Conservation (phyloP, 2,329 filamentous ascomycete genomes). For the Trichoderma pleuroti region DNA sequence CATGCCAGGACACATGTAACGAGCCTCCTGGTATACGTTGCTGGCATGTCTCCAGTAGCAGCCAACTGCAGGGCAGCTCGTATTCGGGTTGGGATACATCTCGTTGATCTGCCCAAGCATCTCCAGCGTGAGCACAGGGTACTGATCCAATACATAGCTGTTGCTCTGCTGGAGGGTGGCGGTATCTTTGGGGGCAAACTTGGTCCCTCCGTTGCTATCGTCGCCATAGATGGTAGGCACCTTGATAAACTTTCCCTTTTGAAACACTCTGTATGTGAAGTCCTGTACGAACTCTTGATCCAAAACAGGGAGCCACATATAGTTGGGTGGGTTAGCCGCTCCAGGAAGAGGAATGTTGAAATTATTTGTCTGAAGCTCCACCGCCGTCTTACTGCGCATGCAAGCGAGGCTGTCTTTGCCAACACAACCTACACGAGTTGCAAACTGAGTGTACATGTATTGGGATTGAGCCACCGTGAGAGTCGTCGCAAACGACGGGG, state of each 20-base stretch:
- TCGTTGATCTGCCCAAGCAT: conserved; percentile 33
- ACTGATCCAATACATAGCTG: conserved; percentile 34
- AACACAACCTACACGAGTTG: conserved; percentile 41
- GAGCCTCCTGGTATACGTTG: conserved; percentile 35
- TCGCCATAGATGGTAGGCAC: conserved; percentile 51
- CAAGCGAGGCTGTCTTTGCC: conserved; percentile 42
- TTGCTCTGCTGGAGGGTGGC: conserved; percentile 34
- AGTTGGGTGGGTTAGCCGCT: conserved; percentile 38
- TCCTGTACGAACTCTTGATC: conserved; percentile 52
- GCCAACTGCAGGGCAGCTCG: conserved; percentile 32
- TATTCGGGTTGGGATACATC: conserved; percentile 36
- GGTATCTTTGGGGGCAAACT: conserved; percentile 31
- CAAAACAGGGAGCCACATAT: conserved; percentile 53
- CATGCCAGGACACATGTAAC: conserved; percentile 37
- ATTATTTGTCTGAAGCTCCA: conserved; percentile 43
- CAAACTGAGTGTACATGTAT: conserved; percentile 51
- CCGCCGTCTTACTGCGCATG: conserved; percentile 41
- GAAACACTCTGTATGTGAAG: conserved; percentile 47
- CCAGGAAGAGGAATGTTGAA: conserved; percentile 35
- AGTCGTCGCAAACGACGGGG: conserved; percentile 49
- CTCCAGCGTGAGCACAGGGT: conserved; percentile 32
- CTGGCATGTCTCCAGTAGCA: conserved; percentile 38
- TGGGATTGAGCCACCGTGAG: conserved; percentile 45
- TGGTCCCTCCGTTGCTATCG: conserved; percentile 38
- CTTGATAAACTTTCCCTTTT: conserved; percentile 47